Evolutionary conservation across 2,329 filamentous ascomycete genomes (phyloP), one percentile per base, ranked within the genome.

Genomic region (Arthrobotrys pseudoclavata): DNA sequence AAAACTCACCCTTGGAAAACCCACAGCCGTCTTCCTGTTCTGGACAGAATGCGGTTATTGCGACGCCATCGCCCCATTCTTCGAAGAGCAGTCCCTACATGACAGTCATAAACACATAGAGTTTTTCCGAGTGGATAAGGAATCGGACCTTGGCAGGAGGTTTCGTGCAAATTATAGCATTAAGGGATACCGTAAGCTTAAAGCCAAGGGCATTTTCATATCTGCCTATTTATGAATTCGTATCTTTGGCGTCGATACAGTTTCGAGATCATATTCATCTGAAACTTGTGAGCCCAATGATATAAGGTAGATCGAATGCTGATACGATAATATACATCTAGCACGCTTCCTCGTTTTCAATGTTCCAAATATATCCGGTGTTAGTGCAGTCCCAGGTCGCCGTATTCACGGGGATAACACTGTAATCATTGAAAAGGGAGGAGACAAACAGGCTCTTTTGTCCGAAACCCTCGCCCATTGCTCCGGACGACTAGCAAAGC

Each of bases 301-400:
- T 34, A 9, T 34, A 34, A 34, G 26, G 26, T 29, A 29, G 31
- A 34, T 34, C 6, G 7, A 9, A 34, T 40, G 2, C 37, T 40
- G 13, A 40, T 40, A 15, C 12, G 5, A 15, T 40, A 3, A 15
- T 15, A 15, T 15, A 40, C 12, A 40, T 60, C 13, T 26, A 70
- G 67, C 67, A 12, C 67, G 67, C 18, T 71, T 71, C 24, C 34
- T 71, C 15, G 26, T 71, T 20, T 71, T 55, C 34, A 63, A 71
- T 24, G 26, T 42, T 20, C 47, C 57, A 47, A 57, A 64, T 37
- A 9, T 47, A 20, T 22, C 48, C 12, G 22, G 5, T 10, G 3
- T 52, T 13, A 34, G 22, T 4, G 55, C 26, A 6, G 55, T 34
- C 2, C 15, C 26, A 12, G 57, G 48, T 9, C 20, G 34, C 4